phyloP scores from a whole-genome alignment of 768 basidiomycete species.

The Mycena crocata region DNA sequence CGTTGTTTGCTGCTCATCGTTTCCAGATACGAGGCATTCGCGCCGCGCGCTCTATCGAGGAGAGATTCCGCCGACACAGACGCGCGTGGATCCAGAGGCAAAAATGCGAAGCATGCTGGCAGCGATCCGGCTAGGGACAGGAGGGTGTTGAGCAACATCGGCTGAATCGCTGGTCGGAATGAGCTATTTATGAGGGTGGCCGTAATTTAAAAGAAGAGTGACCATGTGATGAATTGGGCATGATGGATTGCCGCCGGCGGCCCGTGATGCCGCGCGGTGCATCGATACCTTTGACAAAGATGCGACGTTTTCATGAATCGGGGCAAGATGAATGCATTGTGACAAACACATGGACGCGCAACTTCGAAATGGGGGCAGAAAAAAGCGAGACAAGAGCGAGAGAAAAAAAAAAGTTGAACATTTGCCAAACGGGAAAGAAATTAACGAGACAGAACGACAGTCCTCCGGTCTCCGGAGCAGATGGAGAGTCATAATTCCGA shows the following conservation, averaged over 20 bases:
- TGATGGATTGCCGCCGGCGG: not conserved
- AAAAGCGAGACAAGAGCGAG: too few species aligned
- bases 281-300: too few species aligned
- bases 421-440: too few species aligned
- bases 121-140: not conserved
- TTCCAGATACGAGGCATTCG: slow-evolving; percentile 35
- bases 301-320: too few species aligned
- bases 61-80: not conserved
- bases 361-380: too few species aligned
- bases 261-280: not conserved
- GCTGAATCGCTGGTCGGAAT: not conserved
- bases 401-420: too few species aligned
- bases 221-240: not conserved
- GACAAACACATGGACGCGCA: too few species aligned
- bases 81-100: not conserved
- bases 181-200: not conserved
- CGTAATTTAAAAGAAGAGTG: not conserved
- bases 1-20: slow-evolving; percentile 36
- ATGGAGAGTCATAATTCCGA: too few species aligned
- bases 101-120: not conserved
- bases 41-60: not conserved
- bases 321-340: too few species aligned
- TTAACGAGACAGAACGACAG: too few species aligned
- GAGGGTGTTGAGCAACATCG: slow-evolving; percentile 1
- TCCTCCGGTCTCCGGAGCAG: too few species aligned